Evolutionary conservation across 2,329 filamentous ascomycete genomes (phyloP), one percentile per base, ranked within the genome.

Genomic region (Hypomyces perniciosus): DNA sequence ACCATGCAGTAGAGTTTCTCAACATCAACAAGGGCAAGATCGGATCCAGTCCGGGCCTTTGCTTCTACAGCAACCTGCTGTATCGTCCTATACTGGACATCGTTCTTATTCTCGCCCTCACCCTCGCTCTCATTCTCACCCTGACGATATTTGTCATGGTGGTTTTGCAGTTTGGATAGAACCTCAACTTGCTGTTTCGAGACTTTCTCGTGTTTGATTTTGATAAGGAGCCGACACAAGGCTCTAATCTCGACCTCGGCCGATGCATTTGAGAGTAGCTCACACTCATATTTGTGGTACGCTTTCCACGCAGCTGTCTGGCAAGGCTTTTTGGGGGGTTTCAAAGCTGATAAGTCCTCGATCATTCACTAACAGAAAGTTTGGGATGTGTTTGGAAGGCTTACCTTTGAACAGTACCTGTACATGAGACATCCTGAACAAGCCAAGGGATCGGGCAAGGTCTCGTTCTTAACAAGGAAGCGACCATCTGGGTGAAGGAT

Each of bases 281-380:
- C 26, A 27, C 51, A 53, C 37, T 50, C 51, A 28, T 46, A 50
- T 45, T 42, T 37, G 20, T 53, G 51, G 30, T 48, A 35, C n/a
- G 42, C 42, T 5, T 50, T 43, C 51, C 51, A 53, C 9, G 41
- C 51, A 5, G 35, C 42, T n/a, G 37, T 29, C 31, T 31, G 48
- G 8, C 51, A 53, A 29, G 41, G 33, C 34, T 52, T 27, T 8
- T 28, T 33, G 3, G n/a, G n/a, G 4, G 12, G 3, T 20, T 20
- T 20, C 20, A n/a, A n/a, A 20, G 3, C 10, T 6, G 27, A 41
- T 20, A 3, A 20, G 20, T 20, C 20, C 20, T 20, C 20, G 20
- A 20, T 20, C 20, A 20, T 20, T 20, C 20, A 20, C 20, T 20
- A 20, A 20, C 20, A 20, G 20, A 20, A 20, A 20, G 20, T 5